Percentiles rank a stretch among this genome's conserved stretches.
Conservation (phyloP, 257 asterid species). For the Fraxinus excelsior region DNA sequence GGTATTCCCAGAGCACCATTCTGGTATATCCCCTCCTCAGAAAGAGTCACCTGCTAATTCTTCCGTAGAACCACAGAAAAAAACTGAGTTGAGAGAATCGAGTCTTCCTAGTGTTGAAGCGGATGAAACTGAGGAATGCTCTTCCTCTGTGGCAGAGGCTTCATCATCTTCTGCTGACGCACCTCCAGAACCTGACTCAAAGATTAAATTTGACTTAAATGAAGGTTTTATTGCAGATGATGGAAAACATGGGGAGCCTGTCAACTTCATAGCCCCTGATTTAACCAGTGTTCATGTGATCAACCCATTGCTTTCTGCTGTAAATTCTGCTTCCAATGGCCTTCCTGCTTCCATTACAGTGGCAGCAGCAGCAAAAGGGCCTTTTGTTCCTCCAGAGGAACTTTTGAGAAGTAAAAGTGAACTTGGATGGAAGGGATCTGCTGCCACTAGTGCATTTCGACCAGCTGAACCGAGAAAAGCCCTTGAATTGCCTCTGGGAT, state of each 20-base stretch:
- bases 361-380: constrained; percentile 52
- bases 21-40: constrained; percentile 11
- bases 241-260: constrained; percentile 37
- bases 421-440: constrained; percentile 63
- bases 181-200: constrained; percentile 29
- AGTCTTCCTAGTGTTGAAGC: constrained; percentile 23
- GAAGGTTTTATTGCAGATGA: constrained; percentile 50
- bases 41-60: constrained; percentile 22
- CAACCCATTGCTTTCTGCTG: constrained; percentile 41
- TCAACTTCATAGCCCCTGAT: constrained; percentile 25
- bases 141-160: constrained; percentile 21
- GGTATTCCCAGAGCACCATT: constrained; percentile 1
- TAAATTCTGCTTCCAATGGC: constrained; percentile 30
- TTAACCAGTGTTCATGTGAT: constrained; percentile 31
- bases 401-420: constrained; percentile 47
- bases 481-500: constrained; percentile 24
- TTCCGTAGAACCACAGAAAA: constrained; percentile 27
- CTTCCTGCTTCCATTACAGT: constrained; percentile 44
- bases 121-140: constrained; percentile 19
- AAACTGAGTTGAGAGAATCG: constrained; percentile 30
- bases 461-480: constrained; percentile 57
- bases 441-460: constrained; percentile 62
- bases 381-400: constrained; percentile 52
- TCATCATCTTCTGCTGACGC: constrained; percentile 27
- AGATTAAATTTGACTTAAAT: constrained; percentile 49